A percentile compares a stretch with the other conserved stretches of the same genome.
Evolutionary conservation across 1,284 basidiomycete species (phyloP).

Genomic region (Malassezia psittaci): DNA sequence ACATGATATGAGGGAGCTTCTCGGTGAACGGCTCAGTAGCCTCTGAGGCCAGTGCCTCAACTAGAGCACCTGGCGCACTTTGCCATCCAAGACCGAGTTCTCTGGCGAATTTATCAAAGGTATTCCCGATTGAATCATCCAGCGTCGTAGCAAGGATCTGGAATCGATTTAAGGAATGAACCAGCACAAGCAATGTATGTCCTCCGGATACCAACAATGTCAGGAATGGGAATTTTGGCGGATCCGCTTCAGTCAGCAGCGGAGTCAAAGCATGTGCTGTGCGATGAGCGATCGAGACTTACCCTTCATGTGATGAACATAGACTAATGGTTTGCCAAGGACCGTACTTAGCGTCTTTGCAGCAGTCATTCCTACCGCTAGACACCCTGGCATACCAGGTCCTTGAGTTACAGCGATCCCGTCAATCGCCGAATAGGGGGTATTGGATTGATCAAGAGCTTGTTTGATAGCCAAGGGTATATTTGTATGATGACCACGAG

Average conservation of each 20-base stretch:
- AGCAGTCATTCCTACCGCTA: constrained; percentile 30
- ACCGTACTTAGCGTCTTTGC: constrained; percentile 36
- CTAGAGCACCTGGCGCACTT: constrained; percentile 31
- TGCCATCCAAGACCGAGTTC: constrained; percentile 35
- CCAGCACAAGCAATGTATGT: constrained; percentile 41
- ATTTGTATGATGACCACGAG: constrained; percentile 27
- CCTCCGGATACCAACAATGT: constrained; percentile 42
- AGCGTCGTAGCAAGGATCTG: constrained; percentile 31
- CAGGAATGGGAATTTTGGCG: constrained; percentile 36
- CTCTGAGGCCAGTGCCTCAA: constrained; percentile 24
- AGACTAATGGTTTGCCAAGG: constrained; percentile 31
- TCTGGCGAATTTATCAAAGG: constrained; percentile 41
- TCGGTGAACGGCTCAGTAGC: constrained; percentile 3
- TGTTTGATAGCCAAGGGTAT: constrained; percentile 27
- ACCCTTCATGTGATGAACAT: constrained; percentile 44
- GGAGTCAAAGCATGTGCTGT: constrained; percentile 29
- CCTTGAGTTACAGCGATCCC: constrained; percentile 44
- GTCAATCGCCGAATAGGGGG: constrained; percentile 23
- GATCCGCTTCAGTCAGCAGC: constrained; percentile 22
- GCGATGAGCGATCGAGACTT: not conserved
- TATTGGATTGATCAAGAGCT: constrained; percentile 21
- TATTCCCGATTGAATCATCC: constrained; percentile 44
- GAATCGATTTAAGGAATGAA: constrained; percentile 20
- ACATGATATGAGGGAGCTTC: constrained; percentile 25
- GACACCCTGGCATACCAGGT: constrained; percentile 39